phyloP scores from a whole-genome alignment of 768 basidiomycete species.

The Russula dissimulans region DNA sequence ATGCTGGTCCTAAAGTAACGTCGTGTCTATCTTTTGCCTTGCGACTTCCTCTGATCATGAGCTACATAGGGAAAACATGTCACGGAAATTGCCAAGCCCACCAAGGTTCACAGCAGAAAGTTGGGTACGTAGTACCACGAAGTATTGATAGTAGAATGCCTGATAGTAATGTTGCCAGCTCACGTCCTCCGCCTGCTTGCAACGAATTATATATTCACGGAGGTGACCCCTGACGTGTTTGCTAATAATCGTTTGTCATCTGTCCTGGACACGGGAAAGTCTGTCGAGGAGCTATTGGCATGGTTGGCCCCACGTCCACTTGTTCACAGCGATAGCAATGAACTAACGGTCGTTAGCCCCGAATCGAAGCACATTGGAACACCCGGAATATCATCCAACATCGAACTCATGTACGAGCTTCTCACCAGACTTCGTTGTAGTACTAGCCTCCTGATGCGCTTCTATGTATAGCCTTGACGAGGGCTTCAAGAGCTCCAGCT shows the following conservation, averaged over 20 bases:
- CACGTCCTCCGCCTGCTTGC: conserved; percentile 25
- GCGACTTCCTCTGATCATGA: neutral
- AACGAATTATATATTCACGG: conserved; percentile 25
- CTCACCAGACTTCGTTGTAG: neutral
- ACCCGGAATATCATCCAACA: conserved; percentile 1
- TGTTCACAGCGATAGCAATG: conserved; percentile 18
- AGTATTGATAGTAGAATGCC: too few species aligned
- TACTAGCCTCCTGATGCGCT: neutral
- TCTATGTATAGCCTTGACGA: neutral
- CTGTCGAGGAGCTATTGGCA: conserved; percentile 18
- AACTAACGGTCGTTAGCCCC: neutral
- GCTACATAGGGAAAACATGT: conserved; percentile 29
- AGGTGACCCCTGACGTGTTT: conserved; percentile 24
- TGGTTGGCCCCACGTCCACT: neutral
- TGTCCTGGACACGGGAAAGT: conserved; percentile 23
- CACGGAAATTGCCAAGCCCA: conserved; percentile 30
- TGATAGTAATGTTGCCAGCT: conserved; percentile 3
- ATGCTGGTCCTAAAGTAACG: conserved; percentile 11
- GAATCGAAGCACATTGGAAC: conserved; percentile 5
- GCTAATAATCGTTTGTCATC: conserved; percentile 24
- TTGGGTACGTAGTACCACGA: conserved; percentile 24
- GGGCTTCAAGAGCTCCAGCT: conserved; percentile 18
- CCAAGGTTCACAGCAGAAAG: conserved; percentile 26
- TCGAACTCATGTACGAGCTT: conserved; percentile 5
- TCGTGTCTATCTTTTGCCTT: neutral